Evolutionary conservation across 306 rosid species (phyloP), one percentile per base, ranked within the genome.

Genomic region (Quercus aquifolioides): DNA sequence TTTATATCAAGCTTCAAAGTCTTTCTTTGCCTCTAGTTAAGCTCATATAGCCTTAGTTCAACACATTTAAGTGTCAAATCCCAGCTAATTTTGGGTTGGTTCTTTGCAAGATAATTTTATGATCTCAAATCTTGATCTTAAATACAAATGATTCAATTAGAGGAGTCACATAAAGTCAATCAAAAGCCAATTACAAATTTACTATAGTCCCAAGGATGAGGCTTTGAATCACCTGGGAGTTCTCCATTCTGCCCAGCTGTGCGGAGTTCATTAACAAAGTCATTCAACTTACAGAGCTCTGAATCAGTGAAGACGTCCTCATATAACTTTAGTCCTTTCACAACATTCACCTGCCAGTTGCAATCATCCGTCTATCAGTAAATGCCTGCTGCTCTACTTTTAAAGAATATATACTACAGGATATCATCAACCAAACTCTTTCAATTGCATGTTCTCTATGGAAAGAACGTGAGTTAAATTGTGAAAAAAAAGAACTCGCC

Each of bases 271-370:
- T 88, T 84, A 52, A 91, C 96, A 75, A 92, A 91, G 58, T 89
- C 88, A 57, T 68, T 75, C 86, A 96, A 81, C 82, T 91, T 96
- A 80, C 84, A 77, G 81, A 96, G 82, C 76, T 96, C 98, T 68
- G 87, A 80, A 28, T 89, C 90, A 49, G 94, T 87, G 80, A 96
- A 96, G 70, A 91, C 31, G 59, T 93, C 92, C 52, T 96, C 98
- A 80, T 88, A 93, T 78, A 94, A 84, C 85, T 96, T 96, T 72
- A 96, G 82, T 5, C 99, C 99, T 77, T 93, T 96, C 79, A 96
- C 99, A 58, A 93, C 99, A 90, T 96, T 96, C 82, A 93, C 98
- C 99, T 96, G 92, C 79, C 84, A 91, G 76, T 68, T 70, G 60
- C 81, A 81, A 68, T 41, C 55, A 77, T 60, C 77, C 70, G 54